Conservation (phyloP, 768 basidiomycete genomes). For the Dacryopinax spathularia region DNA sequence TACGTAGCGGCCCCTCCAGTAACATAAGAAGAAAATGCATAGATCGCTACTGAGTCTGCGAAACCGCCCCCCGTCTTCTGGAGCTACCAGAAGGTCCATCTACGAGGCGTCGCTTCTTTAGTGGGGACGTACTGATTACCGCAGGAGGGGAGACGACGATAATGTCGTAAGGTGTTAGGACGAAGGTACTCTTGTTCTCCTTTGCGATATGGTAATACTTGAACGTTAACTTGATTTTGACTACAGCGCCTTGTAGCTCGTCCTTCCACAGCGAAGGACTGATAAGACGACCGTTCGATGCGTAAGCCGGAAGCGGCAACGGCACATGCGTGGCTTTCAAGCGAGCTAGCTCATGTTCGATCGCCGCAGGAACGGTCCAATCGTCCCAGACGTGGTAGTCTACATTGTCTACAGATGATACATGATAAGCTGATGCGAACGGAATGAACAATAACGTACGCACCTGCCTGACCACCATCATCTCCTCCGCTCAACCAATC, state of each 20-base stretch:
- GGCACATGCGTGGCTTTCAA: neutral
- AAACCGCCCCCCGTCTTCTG: too few species aligned
- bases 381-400: neutral
- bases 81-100: neutral
- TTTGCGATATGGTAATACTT: neutral
- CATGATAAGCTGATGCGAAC: neutral
- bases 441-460: neutral
- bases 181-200: neutral
- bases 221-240: neutral
- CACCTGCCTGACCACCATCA: neutral
- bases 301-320: neutral
- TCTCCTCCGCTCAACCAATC: too few species aligned
- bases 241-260: neutral
- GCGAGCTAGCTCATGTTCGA: neutral
- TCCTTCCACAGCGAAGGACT: neutral
- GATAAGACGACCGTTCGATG: too few species aligned
- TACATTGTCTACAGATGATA: neutral
- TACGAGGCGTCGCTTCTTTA: neutral
- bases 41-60: too few species aligned
- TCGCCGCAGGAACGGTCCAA: neutral
- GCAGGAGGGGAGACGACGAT: neutral
- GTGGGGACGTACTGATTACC: neutral
- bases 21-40: too few species aligned
- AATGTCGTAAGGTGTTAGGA: neutral
- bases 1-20: too few species aligned